Conservation (phyloP, 1,139 yeast genomes). For the Magnusiomyces suaveolens region DNA sequence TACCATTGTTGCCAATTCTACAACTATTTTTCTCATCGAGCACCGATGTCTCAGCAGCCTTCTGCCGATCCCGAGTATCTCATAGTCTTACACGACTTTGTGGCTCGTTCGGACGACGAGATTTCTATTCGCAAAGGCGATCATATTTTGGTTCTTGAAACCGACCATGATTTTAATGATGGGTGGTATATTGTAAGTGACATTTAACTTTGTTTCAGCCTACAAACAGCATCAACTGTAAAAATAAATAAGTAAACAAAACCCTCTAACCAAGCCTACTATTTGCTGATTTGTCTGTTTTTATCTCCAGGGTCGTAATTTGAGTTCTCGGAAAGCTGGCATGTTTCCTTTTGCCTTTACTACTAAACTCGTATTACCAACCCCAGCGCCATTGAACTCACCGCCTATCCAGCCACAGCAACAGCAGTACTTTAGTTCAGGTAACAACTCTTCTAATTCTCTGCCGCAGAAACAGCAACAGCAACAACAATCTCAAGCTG, state of each 20-base stretch:
- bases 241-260: no score
- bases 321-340: conserved; percentile 64
- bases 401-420: conserved; percentile 11
- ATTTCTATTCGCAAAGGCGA: conserved; percentile 73
- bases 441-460: background rate
- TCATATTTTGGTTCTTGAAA: conserved; percentile 77
- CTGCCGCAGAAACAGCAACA: conserved; percentile 18
- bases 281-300: no score
- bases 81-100: conserved; percentile 72
- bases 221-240: no score
- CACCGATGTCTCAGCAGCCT: background rate
- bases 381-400: conserved; percentile 25
- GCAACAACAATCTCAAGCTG: background rate
- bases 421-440: conserved; percentile 9
- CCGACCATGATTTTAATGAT: conserved; percentile 86
- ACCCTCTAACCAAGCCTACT: no score
- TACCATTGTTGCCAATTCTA: background rate
- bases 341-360: conserved; percentile 78
- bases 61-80: conserved; percentile 25
- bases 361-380: conserved; percentile 28
- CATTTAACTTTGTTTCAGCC: background rate
- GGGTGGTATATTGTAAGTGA: conserved; percentile 76
- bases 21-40: background rate
- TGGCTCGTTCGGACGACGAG: conserved; percentile 84
- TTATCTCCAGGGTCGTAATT: conserved; percentile 63